A percentile compares a stretch with the other conserved stretches of the same genome.
Conservation (phyloP, 2,329 filamentous ascomycete genomes). For the Juglanconis oblonga region DNA sequence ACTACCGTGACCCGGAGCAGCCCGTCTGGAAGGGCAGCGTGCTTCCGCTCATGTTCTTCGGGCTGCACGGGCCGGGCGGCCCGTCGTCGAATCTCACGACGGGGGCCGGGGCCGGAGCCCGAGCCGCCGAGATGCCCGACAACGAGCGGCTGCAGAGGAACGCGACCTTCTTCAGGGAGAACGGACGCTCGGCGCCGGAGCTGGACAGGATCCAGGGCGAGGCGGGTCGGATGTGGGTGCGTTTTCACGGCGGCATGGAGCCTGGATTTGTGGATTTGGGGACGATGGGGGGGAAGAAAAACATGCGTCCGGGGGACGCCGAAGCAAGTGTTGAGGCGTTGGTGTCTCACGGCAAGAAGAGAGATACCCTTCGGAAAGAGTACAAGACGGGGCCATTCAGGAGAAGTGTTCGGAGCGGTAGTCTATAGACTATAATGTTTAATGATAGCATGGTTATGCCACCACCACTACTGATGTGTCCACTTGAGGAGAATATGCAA, state of each 20-base stretch:
- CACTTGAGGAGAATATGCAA: no score
- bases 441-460: not conserved
- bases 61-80: conserved; percentile 4
- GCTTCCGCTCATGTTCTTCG: conserved; percentile 19
- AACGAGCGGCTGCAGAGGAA: not conserved
- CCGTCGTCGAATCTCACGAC: not conserved
- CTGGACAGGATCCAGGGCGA: conserved; percentile 11
- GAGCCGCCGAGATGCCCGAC: not conserved
- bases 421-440: not conserved
- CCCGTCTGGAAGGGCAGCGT: conserved; percentile 18
- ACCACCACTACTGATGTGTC: no score
- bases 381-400: not conserved
- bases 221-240: conserved; percentile 15
- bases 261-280: conserved; percentile 10
- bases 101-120: not conserved
- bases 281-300: not conserved
- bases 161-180: not conserved
- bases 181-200: conserved; percentile 13
- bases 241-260: conserved; percentile 14
- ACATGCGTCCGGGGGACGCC: not conserved
- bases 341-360: not conserved
- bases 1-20: conserved; percentile 21
- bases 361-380: not conserved
- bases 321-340: not conserved
- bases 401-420: not conserved